Conservation (phyloP, 2,329 filamentous ascomycete genomes). For the Fusarium clavum region DNA sequence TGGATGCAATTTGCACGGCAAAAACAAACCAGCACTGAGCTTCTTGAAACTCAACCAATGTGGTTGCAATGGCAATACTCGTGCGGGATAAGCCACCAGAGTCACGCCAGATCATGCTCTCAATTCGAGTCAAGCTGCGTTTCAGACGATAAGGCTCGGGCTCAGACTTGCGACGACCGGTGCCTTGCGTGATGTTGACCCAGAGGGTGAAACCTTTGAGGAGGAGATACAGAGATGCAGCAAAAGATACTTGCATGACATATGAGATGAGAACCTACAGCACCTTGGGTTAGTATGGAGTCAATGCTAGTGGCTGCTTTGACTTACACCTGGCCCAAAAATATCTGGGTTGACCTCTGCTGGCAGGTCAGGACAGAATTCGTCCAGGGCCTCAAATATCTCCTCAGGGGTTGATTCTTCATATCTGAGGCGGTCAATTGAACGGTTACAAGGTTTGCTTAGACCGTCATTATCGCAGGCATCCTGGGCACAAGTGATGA, state of each 20-base stretch:
- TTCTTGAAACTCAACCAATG: conserved; percentile 56
- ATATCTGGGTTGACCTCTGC: conserved; percentile 56
- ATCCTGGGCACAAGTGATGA: conserved; percentile 52
- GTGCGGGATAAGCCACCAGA: conserved; percentile 53
- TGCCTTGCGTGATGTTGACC: conserved; percentile 49
- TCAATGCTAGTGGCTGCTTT: not conserved
- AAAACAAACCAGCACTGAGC: conserved; percentile 56
- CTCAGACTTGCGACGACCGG: conserved; percentile 32
- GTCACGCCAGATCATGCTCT: conserved; percentile 54
- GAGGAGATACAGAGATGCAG: conserved; percentile 49
- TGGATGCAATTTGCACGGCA: conserved; percentile 55
- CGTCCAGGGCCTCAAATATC: conserved; percentile 51
- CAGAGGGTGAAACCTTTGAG: conserved; percentile 53
- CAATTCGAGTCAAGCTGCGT: conserved; percentile 51
- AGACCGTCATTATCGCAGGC: conserved; percentile 52
- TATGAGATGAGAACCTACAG: conserved; percentile 55
- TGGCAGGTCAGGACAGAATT: conserved; percentile 52
- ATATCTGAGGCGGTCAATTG: conserved; percentile 45
- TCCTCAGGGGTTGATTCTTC: conserved; percentile 44
- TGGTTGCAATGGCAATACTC: conserved; percentile 55
- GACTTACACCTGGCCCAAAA: conserved; percentile 54
- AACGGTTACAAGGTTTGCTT: conserved; percentile 47
- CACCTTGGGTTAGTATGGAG: conserved; percentile 12
- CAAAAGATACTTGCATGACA: conserved; percentile 53
- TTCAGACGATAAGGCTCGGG: conserved; percentile 43